These are phyloP conservation scores for Taphrina sp. DNA, from an alignment of 1,139 yeast species.

Conservation along the genomic window DNA sequence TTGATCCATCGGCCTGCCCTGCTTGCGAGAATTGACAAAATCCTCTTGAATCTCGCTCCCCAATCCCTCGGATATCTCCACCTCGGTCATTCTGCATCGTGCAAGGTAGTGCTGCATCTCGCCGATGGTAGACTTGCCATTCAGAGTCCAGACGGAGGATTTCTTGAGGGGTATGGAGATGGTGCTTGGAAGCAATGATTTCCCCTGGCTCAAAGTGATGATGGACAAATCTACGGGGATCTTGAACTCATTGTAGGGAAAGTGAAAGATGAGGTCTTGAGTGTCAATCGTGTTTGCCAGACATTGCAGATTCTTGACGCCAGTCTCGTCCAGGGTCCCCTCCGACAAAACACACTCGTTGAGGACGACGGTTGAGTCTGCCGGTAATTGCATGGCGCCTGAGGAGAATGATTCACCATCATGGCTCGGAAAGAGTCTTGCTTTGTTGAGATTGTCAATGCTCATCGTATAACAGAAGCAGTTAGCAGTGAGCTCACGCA, in stretches of 20 bases:
- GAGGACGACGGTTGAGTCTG: constrained; percentile 30
- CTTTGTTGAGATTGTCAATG: constrained; percentile 28
- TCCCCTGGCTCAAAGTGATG: constrained; percentile 32
- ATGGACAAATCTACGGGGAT: constrained; percentile 32
- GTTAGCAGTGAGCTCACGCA: constrained; percentile 13
- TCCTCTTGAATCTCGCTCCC: constrained; percentile 32
- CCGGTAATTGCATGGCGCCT: constrained; percentile 33
- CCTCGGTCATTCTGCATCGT: constrained; percentile 14
- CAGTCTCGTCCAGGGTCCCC: constrained; percentile 34
- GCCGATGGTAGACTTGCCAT: not conserved
- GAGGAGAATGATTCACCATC: constrained; percentile 34
- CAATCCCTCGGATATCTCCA: constrained; percentile 31
- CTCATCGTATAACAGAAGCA: constrained; percentile 17
- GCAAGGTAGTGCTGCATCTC: constrained; percentile 17
- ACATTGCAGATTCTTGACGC: constrained; percentile 33
- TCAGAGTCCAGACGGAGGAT: constrained; percentile 4
- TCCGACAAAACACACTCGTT: constrained; percentile 34
- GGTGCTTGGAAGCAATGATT: constrained; percentile 33
- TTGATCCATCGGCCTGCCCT: constrained; percentile 31
- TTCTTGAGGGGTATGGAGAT: constrained; percentile 12
- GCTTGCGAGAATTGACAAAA: constrained; percentile 34
- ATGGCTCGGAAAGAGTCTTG: constrained; percentile 32
- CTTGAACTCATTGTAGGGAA: constrained; percentile 34
- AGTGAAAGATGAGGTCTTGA: constrained; percentile 33
- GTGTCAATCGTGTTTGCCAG: constrained; percentile 20